Base-by-base conservation (phyloP, 148 eudicot species). In the Heliosperma pusillum region DNA sequence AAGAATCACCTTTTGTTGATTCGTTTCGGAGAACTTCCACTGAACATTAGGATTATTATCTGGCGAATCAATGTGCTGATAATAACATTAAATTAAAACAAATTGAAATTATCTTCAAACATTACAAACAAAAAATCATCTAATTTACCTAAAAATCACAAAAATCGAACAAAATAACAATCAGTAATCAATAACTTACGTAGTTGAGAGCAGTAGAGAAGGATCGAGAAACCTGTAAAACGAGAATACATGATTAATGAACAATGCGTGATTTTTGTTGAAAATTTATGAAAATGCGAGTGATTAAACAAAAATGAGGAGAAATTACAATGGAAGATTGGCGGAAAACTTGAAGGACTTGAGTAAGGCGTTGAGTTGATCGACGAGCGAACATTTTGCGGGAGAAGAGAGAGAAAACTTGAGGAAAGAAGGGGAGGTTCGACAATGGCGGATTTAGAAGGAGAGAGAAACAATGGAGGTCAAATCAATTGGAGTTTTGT, bases 171-270 rank as follows among this genome's bases (percentile, higher is more conserved):
- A 36, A 36, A 6, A 36, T 3, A 36, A 36, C 24, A 69, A 69
- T 10, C 30, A 29, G 0, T 16, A 60, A 65, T 66, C 70, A 52
- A 44, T 33, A 81, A 80, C 98, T 91, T 84, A 93, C 98, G 61
- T 90, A 94, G 78, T 94, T 94, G 70, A 94, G 83, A 45, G 98
- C 98, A 68, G 96, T 88, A 60, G 98, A 91, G 57, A 94, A 80
- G 0, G 93, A 86, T 80, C 98, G 83, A 80, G 91, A 82, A 13
- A 87, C 80, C 97, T 93, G 90, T 26, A 57, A 47, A 70, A 52
- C 42, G 10, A 36, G 8, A 36, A 36, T 5, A 36, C 42, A 7
- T 36, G 42, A 36, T 36, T 36, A 36, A 36, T 36, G 6, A 36
- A 36, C 9, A 36, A 36, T 36, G 42, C 42, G 42, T 8, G 0